Evolutionary conservation across 78 protist species (phyloP).

Genomic region (Planoprotostelium fungivorum): DNA sequence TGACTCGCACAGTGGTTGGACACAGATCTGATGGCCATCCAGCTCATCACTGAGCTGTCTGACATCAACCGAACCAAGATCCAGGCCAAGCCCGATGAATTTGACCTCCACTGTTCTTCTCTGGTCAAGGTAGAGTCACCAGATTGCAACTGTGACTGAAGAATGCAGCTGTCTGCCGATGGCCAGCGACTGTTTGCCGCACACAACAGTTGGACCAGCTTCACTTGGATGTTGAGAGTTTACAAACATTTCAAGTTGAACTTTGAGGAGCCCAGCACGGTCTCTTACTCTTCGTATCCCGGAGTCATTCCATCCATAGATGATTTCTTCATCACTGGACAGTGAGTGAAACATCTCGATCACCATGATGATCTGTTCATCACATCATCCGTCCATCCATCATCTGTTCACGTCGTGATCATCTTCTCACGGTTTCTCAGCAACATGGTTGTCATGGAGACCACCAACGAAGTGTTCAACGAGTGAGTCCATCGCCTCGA

Average conservation of each 20-base stretch:
- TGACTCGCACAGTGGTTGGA: not conserved
- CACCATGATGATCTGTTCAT: not conserved
- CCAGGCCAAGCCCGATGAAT: not conserved
- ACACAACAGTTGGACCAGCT: not conserved
- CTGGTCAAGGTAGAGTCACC: not conserved
- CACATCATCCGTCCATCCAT: not conserved
- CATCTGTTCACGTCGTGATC: no score
- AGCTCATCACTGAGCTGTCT: not conserved
- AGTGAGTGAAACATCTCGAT: not conserved
- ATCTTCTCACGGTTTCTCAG: no score
- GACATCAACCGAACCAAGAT: not conserved
- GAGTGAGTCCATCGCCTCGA: constrained; percentile 9
- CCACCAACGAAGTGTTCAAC: constrained; percentile 57
- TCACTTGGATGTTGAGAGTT: not conserved
- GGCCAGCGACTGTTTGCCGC: not conserved
- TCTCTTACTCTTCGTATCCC: constrained; percentile 14
- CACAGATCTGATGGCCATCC: not conserved
- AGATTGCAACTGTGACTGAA: no score
- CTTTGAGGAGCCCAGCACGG: not conserved
- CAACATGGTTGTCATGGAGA: constrained; percentile 42
- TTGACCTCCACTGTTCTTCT: not conserved
- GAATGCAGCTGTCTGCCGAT: not conserved
- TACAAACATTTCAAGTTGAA: not conserved
- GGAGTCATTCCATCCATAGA: constrained; percentile 32
- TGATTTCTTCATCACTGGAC: constrained; percentile 24